Conservation (phyloP, 495 filamentous ascomycete species). For the Clavariopsis aquatica region DNA sequence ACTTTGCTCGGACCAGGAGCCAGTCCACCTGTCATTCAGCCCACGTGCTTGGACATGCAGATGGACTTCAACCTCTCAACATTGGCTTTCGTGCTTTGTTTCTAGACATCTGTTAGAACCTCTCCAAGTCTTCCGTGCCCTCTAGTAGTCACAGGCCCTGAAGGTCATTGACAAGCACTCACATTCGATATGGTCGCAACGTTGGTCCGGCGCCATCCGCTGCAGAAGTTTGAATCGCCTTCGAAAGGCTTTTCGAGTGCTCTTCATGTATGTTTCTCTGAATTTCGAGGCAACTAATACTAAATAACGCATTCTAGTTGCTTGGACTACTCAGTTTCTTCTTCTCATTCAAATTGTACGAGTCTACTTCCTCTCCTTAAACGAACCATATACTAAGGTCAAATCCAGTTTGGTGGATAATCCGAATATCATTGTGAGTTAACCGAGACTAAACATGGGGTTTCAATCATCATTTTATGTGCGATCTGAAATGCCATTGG, state of each 20-base stretch:
- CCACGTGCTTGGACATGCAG: background rate
- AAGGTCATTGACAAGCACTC: background rate
- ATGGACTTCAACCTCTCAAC: background rate
- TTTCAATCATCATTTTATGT: no score
- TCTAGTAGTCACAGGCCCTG: background rate
- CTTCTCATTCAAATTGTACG: slow-evolving; percentile 67
- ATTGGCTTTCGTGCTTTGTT: background rate
- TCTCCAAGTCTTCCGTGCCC: no score
- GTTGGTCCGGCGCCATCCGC: slow-evolving; percentile 56
- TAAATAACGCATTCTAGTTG: slow-evolving; percentile 37
- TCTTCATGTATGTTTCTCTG: slow-evolving; percentile 59
- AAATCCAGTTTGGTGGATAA: slow-evolving; percentile 45
- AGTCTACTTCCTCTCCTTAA: slow-evolving; percentile 1
- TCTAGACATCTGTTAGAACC: background rate
- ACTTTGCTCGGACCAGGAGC: background rate
- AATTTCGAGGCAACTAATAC: no score
- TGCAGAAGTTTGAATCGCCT: slow-evolving; percentile 72
- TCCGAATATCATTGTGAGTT: slow-evolving; percentile 43
- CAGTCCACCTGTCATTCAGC: slow-evolving; percentile 3
- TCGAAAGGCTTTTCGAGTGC: slow-evolving; percentile 67
- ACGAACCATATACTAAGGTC: slow-evolving; percentile 12
- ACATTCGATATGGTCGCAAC: slow-evolving; percentile 5
- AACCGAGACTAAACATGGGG: no score
- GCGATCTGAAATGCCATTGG: background rate
- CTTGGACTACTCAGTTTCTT: slow-evolving; percentile 68